These are phyloP conservation scores for Hymenoscyphus salicellus DNA, from an alignment of 2,329 filamentous ascomycete genomes.

Conservation along the genomic window DNA sequence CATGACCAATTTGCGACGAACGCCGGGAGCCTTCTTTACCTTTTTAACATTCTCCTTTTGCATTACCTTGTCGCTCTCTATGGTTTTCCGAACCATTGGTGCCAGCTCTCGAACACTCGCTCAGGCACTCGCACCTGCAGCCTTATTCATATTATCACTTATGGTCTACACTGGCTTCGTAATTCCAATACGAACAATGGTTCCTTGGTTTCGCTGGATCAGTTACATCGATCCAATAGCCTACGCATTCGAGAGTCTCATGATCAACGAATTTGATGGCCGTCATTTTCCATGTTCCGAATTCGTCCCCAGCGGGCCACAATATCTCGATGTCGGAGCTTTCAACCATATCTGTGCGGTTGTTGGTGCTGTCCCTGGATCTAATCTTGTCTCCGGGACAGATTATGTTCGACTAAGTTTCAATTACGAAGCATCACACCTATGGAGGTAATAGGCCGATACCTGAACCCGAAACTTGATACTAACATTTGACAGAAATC, in stretches of 20 bases:
- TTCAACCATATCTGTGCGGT: conserved; percentile 48
- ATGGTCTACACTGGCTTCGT: conserved; percentile 39
- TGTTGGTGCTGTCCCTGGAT: conserved; percentile 55
- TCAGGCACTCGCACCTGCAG: conserved; percentile 59
- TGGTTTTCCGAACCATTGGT: conserved; percentile 79
- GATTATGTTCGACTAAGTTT: conserved; percentile 53
- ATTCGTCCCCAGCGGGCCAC: conserved; percentile 29
- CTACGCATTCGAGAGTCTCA: conserved; percentile 75
- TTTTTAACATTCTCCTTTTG: conserved; percentile 46
- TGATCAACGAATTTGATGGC: conserved; percentile 72
- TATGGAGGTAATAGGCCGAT: conserved; percentile 8
- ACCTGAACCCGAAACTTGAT: neutral
- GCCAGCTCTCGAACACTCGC: conserved; percentile 68
- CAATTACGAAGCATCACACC: conserved; percentile 48
- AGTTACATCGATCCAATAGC: conserved; percentile 60
- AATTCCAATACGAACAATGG: conserved; percentile 56
- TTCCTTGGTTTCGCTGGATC: conserved; percentile 77
- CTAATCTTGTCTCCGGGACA: conserved; percentile 53
- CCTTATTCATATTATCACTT: conserved; percentile 41
- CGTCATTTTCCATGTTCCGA: conserved; percentile 19
- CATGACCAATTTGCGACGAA: conserved; percentile 66
- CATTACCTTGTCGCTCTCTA: conserved; percentile 60
- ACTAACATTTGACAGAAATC: conserved; percentile 42
- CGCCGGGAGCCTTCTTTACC: conserved; percentile 77
- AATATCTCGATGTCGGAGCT: conserved; percentile 11